Base-by-base conservation (phyloP, 768 basidiomycete species). In the Pulveroboletus frians region DNA sequence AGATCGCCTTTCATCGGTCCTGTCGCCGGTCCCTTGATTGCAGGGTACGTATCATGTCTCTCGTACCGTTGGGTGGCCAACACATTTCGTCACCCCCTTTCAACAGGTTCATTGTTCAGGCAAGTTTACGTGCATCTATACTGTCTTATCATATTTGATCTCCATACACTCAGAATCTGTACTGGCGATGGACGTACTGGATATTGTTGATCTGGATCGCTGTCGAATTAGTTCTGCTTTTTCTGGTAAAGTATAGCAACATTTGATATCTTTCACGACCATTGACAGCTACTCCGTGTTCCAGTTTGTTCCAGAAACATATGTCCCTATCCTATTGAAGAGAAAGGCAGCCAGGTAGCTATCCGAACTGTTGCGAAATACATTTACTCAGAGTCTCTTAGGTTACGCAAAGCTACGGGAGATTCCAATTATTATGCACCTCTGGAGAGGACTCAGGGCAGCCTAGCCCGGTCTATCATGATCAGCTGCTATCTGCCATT, bases 161-260 rank as follows among this genome's bases (percentile, higher is more conserved):
- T 17, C n/a, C 10, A 1, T 30, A 2, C 31, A 1, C 38, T 36
- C 41, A 86, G 78, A 70, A 83, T 55, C 52, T 75, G 1, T 57
- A 75, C 39, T 87, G 85, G 86, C 68, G 85, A 51, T 92, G 88
- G 89, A 88, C 87, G 0, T 92, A 83, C 67, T 80, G 82, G 48
- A 67, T 85, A 14, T 62, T 84, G 49, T 52, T 83, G 2, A 85
- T 85, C 18, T 92, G 89, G 91, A 72, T 77, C 1, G 79, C 77
- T 41, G 67, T 67, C 3, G 75, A 88, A 62, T 64, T 74, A 9
- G 42, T 76, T 8, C 69, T 77, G 0, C 66, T 92, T 8, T 59
- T 80, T 40, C 20, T 77, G 37, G 83, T 84, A 54, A 55, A 76
- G 65, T 10, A 20, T 11, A 10, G 10, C 9, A 4, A 20, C 14